Conservation (phyloP, 1,139 yeast genomes). For the Blastobotrys illinoisensis region DNA sequence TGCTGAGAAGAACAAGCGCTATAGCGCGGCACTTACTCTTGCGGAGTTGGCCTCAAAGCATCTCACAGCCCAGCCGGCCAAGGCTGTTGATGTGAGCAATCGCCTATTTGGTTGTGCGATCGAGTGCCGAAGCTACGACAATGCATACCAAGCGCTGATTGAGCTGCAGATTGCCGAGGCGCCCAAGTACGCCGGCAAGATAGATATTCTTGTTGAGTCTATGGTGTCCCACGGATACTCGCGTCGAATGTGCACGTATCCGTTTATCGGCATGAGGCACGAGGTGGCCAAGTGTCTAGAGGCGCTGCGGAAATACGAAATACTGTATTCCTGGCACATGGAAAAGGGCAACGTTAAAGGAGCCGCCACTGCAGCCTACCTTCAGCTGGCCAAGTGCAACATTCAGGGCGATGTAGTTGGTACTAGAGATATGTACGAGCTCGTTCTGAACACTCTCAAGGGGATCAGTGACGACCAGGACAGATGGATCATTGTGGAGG, state of each 20-base stretch:
- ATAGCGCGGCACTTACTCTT: neutral
- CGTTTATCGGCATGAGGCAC: constrained; percentile 30
- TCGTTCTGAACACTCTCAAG: constrained; percentile 28
- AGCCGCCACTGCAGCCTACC: constrained; percentile 17
- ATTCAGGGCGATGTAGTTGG: constrained; percentile 1
- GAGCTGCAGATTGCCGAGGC: neutral
- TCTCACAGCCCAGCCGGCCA: neutral
- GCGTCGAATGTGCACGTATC: constrained; percentile 24
- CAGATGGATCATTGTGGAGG: constrained; percentile 29
- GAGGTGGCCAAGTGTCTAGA: constrained; percentile 22
- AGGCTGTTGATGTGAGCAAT: neutral
- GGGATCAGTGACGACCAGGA: constrained; percentile 23
- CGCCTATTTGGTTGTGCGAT: constrained; percentile 23
- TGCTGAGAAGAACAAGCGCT: neutral
- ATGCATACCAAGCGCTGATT: constrained; percentile 30
- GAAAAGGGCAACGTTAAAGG: constrained; percentile 31
- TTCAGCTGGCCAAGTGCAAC: constrained; percentile 6
- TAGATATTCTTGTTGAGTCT: constrained; percentile 19
- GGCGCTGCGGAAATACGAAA: neutral
- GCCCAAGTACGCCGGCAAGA: constrained; percentile 6
- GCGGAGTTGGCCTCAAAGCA: neutral
- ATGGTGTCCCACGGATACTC: constrained; percentile 24
- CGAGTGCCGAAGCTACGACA: constrained; percentile 21
- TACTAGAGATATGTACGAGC: constrained; percentile 18
- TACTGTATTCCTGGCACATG: constrained; percentile 31